Conservation (phyloP, 139 green algal genomes). For the Chlamydomonas sp. region DNA sequence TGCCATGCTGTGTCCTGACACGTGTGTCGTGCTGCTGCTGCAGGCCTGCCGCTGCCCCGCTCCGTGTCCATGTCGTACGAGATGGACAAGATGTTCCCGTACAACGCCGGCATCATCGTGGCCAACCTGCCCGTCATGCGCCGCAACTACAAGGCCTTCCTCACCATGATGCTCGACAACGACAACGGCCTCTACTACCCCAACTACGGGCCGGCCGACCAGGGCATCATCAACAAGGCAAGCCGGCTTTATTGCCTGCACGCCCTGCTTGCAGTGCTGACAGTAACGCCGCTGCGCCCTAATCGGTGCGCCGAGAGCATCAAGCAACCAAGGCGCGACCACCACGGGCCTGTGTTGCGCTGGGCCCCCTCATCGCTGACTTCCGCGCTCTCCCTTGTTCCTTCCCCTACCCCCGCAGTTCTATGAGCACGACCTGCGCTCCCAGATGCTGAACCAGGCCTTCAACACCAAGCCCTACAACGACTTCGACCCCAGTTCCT, state of each 20-base stretch:
- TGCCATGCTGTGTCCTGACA: too few relatives aligned
- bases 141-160: background rate
- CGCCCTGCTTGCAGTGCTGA: too few relatives aligned
- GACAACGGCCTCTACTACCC: constrained; percentile 24
- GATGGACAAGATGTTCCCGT: constrained; percentile 44
- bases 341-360: too few relatives aligned
- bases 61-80: constrained; percentile 45
- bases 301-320: too few relatives aligned
- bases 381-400: too few relatives aligned
- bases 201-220: constrained; percentile 31
- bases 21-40: background rate
- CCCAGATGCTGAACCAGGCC: constrained; percentile 40
- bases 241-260: too few relatives aligned
- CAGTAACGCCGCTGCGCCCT: too few relatives aligned
- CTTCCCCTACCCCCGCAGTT: constrained; percentile 4
- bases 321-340: too few relatives aligned
- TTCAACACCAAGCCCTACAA: constrained; percentile 63
- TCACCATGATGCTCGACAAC: constrained; percentile 1
- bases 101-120: constrained; percentile 39
- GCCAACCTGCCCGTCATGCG: background rate
- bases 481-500: constrained; percentile 29
- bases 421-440: constrained; percentile 41
- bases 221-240: constrained; percentile 23
- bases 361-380: too few relatives aligned
- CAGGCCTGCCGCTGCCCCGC: constrained; percentile 36